Conservation (phyloP, 2,329 filamentous ascomycete genomes). For the Microascus cirrosus region DNA sequence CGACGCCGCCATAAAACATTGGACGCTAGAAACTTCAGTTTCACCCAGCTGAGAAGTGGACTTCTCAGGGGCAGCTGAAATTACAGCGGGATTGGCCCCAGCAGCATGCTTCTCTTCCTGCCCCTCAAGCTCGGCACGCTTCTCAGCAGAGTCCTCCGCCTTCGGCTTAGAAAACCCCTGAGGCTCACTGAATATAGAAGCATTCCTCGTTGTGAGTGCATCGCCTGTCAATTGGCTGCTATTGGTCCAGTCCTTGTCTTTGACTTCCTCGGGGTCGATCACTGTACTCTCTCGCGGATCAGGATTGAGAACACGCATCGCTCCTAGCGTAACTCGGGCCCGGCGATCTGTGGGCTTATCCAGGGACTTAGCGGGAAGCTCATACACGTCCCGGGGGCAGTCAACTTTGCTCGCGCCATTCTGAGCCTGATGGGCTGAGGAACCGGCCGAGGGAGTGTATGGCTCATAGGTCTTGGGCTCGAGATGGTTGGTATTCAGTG, state of each 20-base stretch:
- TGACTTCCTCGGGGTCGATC: not conserved
- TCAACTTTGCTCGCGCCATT: not conserved
- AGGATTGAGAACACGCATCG: not conserved
- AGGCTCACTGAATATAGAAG: no score
- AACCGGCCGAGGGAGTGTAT: not conserved
- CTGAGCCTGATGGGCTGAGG: not conserved
- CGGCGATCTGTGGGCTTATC: not conserved
- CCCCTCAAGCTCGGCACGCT: no score
- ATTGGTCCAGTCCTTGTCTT: no score
- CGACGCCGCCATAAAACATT: no score
- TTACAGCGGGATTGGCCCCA: no score
- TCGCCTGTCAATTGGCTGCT: not conserved
- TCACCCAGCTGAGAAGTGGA: no score
- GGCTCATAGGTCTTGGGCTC: not conserved
- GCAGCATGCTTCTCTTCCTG: no score
- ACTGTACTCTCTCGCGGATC: not conserved
- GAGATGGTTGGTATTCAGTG: not conserved
- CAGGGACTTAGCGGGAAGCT: not conserved
- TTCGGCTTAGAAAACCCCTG: no score
- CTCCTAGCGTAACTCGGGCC: not conserved
- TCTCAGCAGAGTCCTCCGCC: no score
- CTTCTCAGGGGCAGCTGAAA: no score
- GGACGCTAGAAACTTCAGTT: no score
- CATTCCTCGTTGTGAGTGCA: no score
- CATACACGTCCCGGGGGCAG: not conserved